Evolutionary conservation across 257 asterid species (phyloP), one percentile per base, ranked within the genome.

Genomic region (Nicotiana undulata): DNA sequence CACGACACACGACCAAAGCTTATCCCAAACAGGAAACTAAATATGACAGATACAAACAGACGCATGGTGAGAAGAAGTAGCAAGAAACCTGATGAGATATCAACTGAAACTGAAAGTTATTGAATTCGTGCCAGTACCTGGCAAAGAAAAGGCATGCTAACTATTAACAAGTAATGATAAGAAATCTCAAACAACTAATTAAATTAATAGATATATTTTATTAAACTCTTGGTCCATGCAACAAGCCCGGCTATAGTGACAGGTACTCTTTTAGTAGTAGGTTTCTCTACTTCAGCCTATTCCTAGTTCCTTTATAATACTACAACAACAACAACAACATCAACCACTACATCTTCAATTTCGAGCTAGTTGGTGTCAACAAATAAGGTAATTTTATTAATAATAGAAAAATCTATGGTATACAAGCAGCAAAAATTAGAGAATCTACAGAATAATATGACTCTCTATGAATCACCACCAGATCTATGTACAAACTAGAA

Each of bases 91-190:
- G 99, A 87, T 92, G 96, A 22, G 98, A 87, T 67, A 90, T 91
- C 90, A 94, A 85, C 82, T 94, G 97, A 86, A 90, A 94, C 94
- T 92, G 97, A 87, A 90, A 94, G 81, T 92, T 93, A 81, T 96
- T 96, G 85, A 91, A 94, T 85, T 96, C 98, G 53, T 85, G 95
- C 99, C 99, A 96, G 82, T 96, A 96, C 84, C 99, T 96, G 90
- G 81, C 82, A 68, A 84, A 83, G 24, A 80, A 12, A 64, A 16
- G 75, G 44, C 29, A 61, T 46, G 78, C 78, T 18, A 75, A 51
- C 61, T 59, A 52, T 29, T 53, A 60, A 61, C 63, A 53, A 24
- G 20, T 44, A 70, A 20, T 44, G 77, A 70, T 24, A 34, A 75
- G 58, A 65, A 79, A 53, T 37, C 52, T 63, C 32, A 63, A 79